Conservation (phyloP, 176 grass and related monocot genomes). For the Phoenix dactylifera region DNA sequence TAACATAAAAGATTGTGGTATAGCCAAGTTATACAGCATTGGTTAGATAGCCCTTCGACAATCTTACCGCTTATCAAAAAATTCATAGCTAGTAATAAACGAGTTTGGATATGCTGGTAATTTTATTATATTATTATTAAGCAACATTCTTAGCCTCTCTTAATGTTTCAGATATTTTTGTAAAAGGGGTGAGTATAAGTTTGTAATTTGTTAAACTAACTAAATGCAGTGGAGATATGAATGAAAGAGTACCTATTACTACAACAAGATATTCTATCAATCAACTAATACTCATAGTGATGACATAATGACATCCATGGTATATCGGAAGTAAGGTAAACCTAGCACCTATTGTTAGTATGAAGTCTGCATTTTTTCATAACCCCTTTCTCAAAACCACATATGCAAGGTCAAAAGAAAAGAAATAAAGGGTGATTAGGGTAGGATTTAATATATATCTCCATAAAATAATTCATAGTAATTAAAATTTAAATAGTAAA, state of each 20-base stretch:
- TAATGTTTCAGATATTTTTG: too few species aligned
- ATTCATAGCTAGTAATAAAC: constrained; percentile 34
- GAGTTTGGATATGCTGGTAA: constrained; percentile 80
- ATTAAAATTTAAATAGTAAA: too few species aligned
- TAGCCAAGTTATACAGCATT: constrained; percentile 38
- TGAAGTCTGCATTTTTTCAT: neutral
- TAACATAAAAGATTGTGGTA: neutral
- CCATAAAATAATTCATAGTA: too few species aligned
- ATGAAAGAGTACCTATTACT: constrained; percentile 69
- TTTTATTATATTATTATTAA: neutral
- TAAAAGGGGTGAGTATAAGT: too few species aligned
- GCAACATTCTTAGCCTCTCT: too few species aligned
- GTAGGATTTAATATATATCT: too few species aligned
- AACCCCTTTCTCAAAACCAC: neutral
- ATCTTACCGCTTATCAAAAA: constrained; percentile 57
- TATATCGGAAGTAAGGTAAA: constrained; percentile 44
- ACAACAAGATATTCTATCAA: constrained; percentile 74
- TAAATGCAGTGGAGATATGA: constrained; percentile 48
- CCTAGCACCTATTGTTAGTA: neutral
- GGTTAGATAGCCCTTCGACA: constrained; percentile 40
- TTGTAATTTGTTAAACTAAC: too few species aligned
- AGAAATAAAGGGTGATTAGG: too few species aligned
- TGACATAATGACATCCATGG: constrained; percentile 50
- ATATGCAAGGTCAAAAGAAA: neutral
- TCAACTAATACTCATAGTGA: constrained; percentile 40